Conservation (phyloP, 805 yeast species). For the Candida andamanensis region DNA sequence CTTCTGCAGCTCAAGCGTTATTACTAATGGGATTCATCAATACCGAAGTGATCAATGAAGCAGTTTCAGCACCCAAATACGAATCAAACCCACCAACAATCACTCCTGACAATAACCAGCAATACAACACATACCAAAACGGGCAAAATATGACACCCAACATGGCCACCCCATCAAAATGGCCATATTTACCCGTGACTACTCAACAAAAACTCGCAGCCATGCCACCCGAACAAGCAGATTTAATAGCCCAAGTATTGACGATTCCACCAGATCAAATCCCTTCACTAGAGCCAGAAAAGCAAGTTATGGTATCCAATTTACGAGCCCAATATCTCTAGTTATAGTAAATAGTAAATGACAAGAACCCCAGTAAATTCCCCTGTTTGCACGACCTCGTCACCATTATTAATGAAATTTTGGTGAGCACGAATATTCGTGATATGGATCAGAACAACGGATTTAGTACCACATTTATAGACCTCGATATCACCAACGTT, state of each 20-base stretch:
- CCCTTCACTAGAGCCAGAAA: conserved; percentile 44
- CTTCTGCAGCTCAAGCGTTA: conserved; percentile 68
- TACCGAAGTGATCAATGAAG: conserved; percentile 58
- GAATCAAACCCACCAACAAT: conserved; percentile 14
- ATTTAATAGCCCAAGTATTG: conserved; percentile 49
- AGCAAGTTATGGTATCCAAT: conserved; percentile 50
- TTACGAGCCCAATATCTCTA: conserved; percentile 50
- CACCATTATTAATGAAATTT: not conserved
- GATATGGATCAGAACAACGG: conserved; percentile 6
- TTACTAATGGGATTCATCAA: conserved; percentile 74
- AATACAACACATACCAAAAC: conserved; percentile 7
- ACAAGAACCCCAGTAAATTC: not conserved
- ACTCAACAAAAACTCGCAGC: conserved; percentile 47
- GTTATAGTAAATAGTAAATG: not conserved
- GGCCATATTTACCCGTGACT: conserved; percentile 45
- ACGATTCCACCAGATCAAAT: conserved; percentile 47
- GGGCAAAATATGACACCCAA: conserved; percentile 1
- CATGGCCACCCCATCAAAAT: conserved; percentile 24
- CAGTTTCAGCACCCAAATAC: conserved; percentile 27
- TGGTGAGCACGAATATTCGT: not conserved
- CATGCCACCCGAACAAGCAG: conserved; percentile 55
- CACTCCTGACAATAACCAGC: conserved; percentile 12
- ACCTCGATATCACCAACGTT: conserved; percentile 17
- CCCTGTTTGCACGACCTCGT: not conserved
- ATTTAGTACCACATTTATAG: conserved; percentile 13